phyloP scores from a whole-genome alignment of 495 filamentous ascomycete species.

The Penicillium macrosclerotiorum region DNA sequence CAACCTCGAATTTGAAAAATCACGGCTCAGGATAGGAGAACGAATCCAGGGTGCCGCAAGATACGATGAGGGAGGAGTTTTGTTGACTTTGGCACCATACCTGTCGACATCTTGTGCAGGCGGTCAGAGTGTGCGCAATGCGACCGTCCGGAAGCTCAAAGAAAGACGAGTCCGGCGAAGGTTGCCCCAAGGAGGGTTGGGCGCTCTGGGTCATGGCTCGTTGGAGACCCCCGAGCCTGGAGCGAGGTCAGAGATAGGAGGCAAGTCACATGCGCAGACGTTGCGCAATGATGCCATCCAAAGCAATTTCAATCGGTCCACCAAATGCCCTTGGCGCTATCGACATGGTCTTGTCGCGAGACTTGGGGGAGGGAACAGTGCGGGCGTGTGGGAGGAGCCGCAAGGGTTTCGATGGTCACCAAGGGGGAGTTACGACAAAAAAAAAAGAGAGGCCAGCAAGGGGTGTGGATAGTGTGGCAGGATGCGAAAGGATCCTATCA shows the following conservation, averaged over 20 bases:
- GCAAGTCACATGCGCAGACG: conserved; percentile 19
- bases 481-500: conserved; percentile 3
- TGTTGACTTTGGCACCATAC: conserved; percentile 51
- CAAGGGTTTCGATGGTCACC: neutral
- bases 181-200: conserved; percentile 13
- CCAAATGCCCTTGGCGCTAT: conserved; percentile 11
- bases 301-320: conserved; percentile 12
- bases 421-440: conserved; percentile 3
- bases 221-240: conserved; percentile 2
- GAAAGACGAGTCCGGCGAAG: conserved; percentile 22
- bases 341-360: conserved; percentile 21
- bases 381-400: neutral
- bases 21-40: too few relatives aligned
- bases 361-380: neutral
- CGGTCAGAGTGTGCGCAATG: conserved; percentile 81
- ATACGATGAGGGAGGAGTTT: neutral
- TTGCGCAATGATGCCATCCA: conserved; percentile 8
- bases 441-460: neutral
- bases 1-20: too few relatives aligned
- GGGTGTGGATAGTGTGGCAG: neutral
- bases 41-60: neutral
- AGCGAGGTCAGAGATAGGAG: conserved; percentile 1
- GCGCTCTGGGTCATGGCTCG: conserved; percentile 23
- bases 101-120: conserved; percentile 81
- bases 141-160: conserved; percentile 40